phyloP scores from a whole-genome alignment of 805 yeast genomes.

The Myxozyma kluyveri region DNA sequence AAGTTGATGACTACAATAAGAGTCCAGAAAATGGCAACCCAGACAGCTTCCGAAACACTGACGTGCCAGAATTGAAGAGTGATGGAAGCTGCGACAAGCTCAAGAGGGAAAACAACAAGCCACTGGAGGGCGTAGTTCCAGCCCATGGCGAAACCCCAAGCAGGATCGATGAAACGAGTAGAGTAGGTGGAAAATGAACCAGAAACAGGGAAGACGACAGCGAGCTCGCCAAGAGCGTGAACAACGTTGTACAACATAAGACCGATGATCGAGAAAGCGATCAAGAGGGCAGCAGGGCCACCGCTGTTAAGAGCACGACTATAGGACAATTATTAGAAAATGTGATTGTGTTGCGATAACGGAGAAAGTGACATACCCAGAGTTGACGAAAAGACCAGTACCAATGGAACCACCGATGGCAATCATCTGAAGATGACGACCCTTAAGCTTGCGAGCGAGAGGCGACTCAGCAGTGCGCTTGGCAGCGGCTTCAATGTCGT shows the following conservation, averaged over 20 bases:
- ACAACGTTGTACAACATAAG: slow-evolving; percentile 52
- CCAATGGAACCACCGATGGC: slow-evolving; percentile 87
- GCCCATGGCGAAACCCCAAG: slow-evolving; percentile 69
- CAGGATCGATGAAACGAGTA: slow-evolving; percentile 61
- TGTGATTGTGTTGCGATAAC: background rate
- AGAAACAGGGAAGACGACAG: slow-evolving; percentile 62
- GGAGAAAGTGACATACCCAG: slow-evolving; percentile 14
- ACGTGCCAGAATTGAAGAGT: slow-evolving; percentile 54
- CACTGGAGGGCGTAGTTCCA: slow-evolving; percentile 69
- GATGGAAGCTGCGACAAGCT: slow-evolving; percentile 61
- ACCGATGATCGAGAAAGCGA: slow-evolving; percentile 52
- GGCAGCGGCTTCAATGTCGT: slow-evolving; percentile 28
- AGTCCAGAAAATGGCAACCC: slow-evolving; percentile 58
- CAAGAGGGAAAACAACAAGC: slow-evolving; percentile 64
- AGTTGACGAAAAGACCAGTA: slow-evolving; percentile 56
- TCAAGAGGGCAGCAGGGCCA: slow-evolving; percentile 53
- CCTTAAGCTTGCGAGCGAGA: slow-evolving; percentile 45
- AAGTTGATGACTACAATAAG: slow-evolving; percentile 49
- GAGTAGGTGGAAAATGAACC: slow-evolving; percentile 63
- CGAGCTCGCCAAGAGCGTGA: slow-evolving; percentile 58
- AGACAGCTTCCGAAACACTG: slow-evolving; percentile 52
- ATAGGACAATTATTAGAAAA: background rate
- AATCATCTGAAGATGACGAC: slow-evolving; percentile 52
- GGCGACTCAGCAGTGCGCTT: slow-evolving; percentile 51
- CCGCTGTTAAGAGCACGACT: slow-evolving; percentile 45